Base-by-base conservation (phyloP, 805 yeast genomes). In the Metschnikowia colocasiae region DNA sequence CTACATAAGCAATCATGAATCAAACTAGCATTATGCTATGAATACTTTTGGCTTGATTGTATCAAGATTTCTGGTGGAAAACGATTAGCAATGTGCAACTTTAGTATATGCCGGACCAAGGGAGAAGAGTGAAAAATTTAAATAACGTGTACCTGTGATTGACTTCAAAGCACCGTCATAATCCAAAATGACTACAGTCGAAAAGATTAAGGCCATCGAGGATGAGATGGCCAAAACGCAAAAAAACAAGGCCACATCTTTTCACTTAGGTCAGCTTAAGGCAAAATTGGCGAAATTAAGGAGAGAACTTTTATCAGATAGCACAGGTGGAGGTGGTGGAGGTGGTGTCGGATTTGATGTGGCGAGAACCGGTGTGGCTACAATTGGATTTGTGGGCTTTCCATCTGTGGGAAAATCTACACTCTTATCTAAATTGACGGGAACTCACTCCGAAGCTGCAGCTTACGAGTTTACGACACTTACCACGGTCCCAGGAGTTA, bases 181-280 rank as follows among this genome's bases (percentile, higher is more conserved):
- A 23, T 8, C 32, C 54, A 57, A 43, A 27, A 70, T 71, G 75
- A 74, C 78, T 15, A 73, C 78, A 5, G 79, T 72, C 26, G 78
- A 74, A 55, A 78, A 85, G 65, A 85, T 86, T 63, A 83, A 86
- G 73, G 83, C 85, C 72, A 87, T 91, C 75, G 97, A 92, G 70
- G 94, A 86, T 71, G 99, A 92, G 77, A 92, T 92, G 99, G 91
- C 97, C 73, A 79, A 79, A 61, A 94, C 99, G 61, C 99, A 94
- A 66, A 94, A 92, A 73, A 94, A 94, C 73, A 94, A 94, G 82
- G 95, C 95, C 63, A 94, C 99, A 3, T 88, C 94, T 56, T 92
- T 87, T 73, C 99, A 94, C 76, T 74, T 94, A 77, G 99, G 99
- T 62, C 96, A 90, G 73, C 76, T 94, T 55, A 94, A 95, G 69